These are phyloP conservation scores for Moniliella sp. DNA, from an alignment of 1,284 basidiomycete species.

Conservation along the genomic window DNA sequence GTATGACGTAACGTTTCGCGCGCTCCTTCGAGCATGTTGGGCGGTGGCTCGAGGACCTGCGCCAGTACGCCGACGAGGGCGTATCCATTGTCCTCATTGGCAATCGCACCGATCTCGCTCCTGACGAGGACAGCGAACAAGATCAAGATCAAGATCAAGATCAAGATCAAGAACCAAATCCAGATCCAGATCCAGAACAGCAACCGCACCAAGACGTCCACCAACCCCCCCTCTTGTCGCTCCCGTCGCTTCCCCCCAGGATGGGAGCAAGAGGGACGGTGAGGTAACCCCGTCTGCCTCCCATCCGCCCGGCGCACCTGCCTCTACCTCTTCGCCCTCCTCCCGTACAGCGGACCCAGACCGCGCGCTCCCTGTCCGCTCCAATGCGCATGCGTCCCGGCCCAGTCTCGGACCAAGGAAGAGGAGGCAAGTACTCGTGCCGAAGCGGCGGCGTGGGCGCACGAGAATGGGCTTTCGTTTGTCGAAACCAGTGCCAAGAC, in stretches of 20 bases:
- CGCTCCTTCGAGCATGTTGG: constrained; percentile 17
- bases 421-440: constrained; percentile 51
- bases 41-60: constrained; percentile 21
- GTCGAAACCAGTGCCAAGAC: constrained; percentile 44
- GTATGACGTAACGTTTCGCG: constrained; percentile 18
- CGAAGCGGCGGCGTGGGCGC: constrained; percentile 42
- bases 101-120: constrained; percentile 10
- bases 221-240: neutral
- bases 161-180: neutral
- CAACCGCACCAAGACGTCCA: neutral
- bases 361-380: no score
- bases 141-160: neutral
- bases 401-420: no score
- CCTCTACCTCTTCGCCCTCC: no score
- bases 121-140: neutral
- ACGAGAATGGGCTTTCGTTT: no score
- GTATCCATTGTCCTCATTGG: constrained; percentile 23
- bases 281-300: constrained; percentile 5
- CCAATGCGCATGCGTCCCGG: no score
- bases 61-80: constrained; percentile 22
- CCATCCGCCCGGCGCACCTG: no score
- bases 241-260: neutral
- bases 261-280: neutral
- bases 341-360: no score
- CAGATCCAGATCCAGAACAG: neutral